Base-by-base conservation (phyloP, 148 eudicot species). In the Heliosperma pusillum region DNA sequence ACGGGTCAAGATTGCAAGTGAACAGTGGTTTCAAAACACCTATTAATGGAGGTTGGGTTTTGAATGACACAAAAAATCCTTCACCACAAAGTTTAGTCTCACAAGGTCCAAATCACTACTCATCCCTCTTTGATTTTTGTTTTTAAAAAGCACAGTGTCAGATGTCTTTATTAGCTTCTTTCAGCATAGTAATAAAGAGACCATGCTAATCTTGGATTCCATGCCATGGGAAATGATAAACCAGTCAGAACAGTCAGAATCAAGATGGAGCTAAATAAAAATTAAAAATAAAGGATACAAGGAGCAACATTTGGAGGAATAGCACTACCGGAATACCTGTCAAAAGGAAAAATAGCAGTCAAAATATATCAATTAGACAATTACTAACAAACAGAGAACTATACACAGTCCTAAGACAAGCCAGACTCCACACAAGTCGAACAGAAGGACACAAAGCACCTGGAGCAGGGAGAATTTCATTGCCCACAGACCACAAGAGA, bases 251-350 rank as follows among this genome's bases (percentile, higher is more conserved):
- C 24, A 47, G 70, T 12, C 55, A 60, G 76, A 42, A 47, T 20
- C 50, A 10, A 68, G 9, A 10, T 9, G 5, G 58, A 30, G 44
- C 21, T 1, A 71, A 59, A 71, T 24, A 17, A 66, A 20, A 67
- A 77, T 2, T 36, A 36, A 36, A 36, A 73, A 22, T 61, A 26
- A 88, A 95, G 97, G 99, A 95, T 95, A 95, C 99, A 80, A 72
- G 99, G 97, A 80, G 84, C 89, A 33, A 92, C 65, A 73, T 83
- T 84, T 62, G 89, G 99, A 55, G 99, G 99, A 74, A 92, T 78
- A 17, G 96, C 91, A 86, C 84, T 90, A 61, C 70, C 78, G 3
- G 89, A 70, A 75, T 95, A 95, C 85, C 99, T 95, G 99, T 84
- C 79, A 74, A 66, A 16, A 64, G 60, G 6, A 40, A 71, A 67